Conservation (phyloP, 352 stramenopile genomes). For the Elongisporangium prolatum region DNA sequence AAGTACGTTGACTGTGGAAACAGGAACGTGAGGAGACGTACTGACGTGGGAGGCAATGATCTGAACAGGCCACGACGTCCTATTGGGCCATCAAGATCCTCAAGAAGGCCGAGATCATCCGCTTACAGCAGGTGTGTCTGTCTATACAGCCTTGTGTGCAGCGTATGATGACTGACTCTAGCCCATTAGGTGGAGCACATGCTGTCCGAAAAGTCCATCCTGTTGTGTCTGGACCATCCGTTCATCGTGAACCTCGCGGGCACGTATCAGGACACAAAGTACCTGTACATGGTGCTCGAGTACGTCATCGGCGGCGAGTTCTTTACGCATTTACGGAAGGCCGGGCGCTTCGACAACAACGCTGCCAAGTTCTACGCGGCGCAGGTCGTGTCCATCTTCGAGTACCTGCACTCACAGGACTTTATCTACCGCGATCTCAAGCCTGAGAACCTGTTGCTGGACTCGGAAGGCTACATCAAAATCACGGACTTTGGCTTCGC, state of each 20-base stretch:
- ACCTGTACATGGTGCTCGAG: slow-evolving; percentile 97
- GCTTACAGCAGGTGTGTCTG: slow-evolving; percentile 84
- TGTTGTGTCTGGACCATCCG: slow-evolving; percentile 90
- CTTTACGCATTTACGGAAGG: slow-evolving; percentile 94
- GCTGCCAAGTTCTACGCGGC: slow-evolving; percentile 91
- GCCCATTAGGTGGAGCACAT: slow-evolving; percentile 92
- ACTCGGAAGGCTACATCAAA: slow-evolving; percentile 94
- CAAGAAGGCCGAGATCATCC: slow-evolving; percentile 96
- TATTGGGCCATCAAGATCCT: slow-evolving; percentile 98
- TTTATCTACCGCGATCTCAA: slow-evolving; percentile 98
- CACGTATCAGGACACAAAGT: slow-evolving; percentile 94
- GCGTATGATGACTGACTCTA: slow-evolving; percentile 1
- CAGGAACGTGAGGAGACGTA: neutral
- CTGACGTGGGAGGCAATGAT: neutral
- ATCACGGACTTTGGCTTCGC: slow-evolving; percentile 94
- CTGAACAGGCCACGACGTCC: slow-evolving; percentile 68
- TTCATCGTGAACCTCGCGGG: slow-evolving; percentile 96
- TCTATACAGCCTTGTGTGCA: neutral
- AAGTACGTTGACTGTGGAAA: slow-evolving; percentile 32
- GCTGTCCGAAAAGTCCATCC: slow-evolving; percentile 95
- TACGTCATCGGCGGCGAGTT: slow-evolving; percentile 97
- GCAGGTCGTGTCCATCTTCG: slow-evolving; percentile 95
- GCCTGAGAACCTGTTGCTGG: slow-evolving; percentile 94
- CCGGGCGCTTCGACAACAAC: slow-evolving; percentile 91
- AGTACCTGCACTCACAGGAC: slow-evolving; percentile 95